Evolutionary conservation across 306 rosid species (phyloP), one percentile per base, ranked within the genome.

Genomic region (Prunus kanzakura): DNA sequence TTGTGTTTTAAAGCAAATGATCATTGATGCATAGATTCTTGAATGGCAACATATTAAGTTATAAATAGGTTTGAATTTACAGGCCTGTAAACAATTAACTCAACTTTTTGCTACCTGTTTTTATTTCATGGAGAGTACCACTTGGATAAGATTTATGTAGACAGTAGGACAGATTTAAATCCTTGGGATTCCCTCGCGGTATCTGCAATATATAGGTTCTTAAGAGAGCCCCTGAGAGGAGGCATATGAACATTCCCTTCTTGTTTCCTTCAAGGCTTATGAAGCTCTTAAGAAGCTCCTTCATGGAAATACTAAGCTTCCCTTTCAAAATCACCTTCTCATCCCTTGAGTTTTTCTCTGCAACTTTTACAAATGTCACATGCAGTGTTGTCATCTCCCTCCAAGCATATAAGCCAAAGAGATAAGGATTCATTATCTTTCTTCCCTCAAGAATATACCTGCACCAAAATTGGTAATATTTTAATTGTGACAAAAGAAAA

Each of bases 371-470:
- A 29, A 82, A 69, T 58, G 29, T 78, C 69, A 82, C 82, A 51
- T 78, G 64, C 58, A 78, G 47, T 49, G 71, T 82, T 14, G 82
- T 78, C 32, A 74, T 67, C 78, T 82, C 85, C 66, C 46, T 64
- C 85, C 85, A 82, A 73, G 76, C 82, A 73, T 51, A 29, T 73
- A 68, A 46, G 12, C 72, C 76, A 78, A 74, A 67, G 69, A 82
- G 79, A 61, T 68, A 78, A 29, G 82, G 85, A 64, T 32, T 77
- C 73, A 82, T 57, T 38, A 79, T 73, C 76, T 78, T 82, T 62
- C 67, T 77, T 38, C 85, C 85, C 79, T 82, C 55, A 10, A 82
- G 68, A 78, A 82, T 54, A 67, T 77, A 82, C 73, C 85, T 82
- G 85, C 85, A 78, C 30, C 49, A 47, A 71, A 5, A 12, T 54